A percentile compares a stretch with the other conserved stretches of the same genome.
These are phyloP conservation scores for Talaromyces liani DNA, from an alignment of 495 filamentous ascomycete species.

Conservation along the genomic window DNA sequence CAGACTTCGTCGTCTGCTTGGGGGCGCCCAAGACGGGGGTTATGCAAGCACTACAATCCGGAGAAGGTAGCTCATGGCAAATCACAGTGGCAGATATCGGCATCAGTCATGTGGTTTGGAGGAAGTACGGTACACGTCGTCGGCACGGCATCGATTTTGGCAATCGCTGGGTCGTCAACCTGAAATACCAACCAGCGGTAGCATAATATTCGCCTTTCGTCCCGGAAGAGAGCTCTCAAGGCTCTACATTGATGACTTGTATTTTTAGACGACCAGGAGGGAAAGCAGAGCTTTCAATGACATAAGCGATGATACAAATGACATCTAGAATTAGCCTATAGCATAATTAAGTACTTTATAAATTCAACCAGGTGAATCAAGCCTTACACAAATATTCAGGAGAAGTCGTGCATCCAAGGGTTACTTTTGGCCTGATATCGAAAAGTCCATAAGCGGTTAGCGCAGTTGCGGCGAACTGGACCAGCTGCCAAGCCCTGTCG, in stretches of 20 bases:
- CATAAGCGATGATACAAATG: not conserved
- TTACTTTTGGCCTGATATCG: not conserved
- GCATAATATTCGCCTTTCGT: conserved; percentile 7
- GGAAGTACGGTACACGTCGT: conserved; percentile 71
- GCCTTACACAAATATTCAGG: not conserved
- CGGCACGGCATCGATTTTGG: conserved; percentile 80
- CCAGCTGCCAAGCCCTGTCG: not conserved
- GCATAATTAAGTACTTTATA: not conserved
- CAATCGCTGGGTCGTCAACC: conserved; percentile 66
- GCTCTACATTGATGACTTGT: not conserved
- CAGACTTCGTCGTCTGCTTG: conserved; percentile 70
- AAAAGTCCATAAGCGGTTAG: conserved; percentile 4
- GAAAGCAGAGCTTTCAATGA: not conserved
- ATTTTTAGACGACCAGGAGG: not conserved
- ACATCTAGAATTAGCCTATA: not conserved
- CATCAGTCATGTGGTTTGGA: conserved; percentile 73
- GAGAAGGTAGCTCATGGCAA: conserved; percentile 55
- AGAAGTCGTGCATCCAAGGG: not conserved
- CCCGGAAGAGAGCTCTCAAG: not conserved
- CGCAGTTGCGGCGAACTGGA: not conserved
- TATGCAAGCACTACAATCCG: conserved; percentile 58
- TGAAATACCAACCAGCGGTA: conserved; percentile 27
- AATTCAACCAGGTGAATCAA: too few species aligned
- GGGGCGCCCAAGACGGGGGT: conserved; percentile 80
- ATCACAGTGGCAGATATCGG: conserved; percentile 82